A percentile compares a stretch with the other conserved stretches of the same genome.
phyloP scores from a whole-genome alignment of 768 basidiomycete genomes.

The Clitopilus passeckerianus region DNA sequence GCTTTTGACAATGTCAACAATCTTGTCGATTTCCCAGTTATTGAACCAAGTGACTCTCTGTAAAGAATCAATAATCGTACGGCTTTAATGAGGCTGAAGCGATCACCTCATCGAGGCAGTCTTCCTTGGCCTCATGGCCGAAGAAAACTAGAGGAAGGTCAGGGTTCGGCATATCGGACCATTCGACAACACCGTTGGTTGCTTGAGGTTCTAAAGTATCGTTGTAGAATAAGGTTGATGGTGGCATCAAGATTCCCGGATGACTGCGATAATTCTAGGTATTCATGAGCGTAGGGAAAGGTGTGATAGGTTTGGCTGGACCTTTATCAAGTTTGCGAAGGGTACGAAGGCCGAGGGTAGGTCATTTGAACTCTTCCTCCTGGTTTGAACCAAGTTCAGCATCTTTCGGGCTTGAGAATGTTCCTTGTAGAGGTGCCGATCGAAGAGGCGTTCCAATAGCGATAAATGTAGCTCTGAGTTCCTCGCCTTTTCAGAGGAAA shows the following conservation, averaged over 20 bases:
- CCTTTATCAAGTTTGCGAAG: slow-evolving; percentile 41
- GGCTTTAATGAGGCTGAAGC: neutral
- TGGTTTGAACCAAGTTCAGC: neutral
- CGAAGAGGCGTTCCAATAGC: slow-evolving; percentile 42
- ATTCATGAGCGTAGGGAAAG: neutral
- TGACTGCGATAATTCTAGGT: slow-evolving; percentile 44
- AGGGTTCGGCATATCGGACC: slow-evolving; percentile 34
- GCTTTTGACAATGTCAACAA: slow-evolving; percentile 32
- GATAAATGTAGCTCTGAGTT: slow-evolving; percentile 42
- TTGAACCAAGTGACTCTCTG: slow-evolving; percentile 49
- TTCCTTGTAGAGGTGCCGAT: slow-evolving; percentile 32
- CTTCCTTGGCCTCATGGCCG: slow-evolving; percentile 32
- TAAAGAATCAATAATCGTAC: neutral
- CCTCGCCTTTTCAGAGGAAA: slow-evolving; percentile 39
- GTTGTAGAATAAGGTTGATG: slow-evolving; percentile 48
- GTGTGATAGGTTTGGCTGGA: neutral
- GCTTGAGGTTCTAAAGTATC: slow-evolving; percentile 43
- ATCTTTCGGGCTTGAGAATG: slow-evolving; percentile 13
- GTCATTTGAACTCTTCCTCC: neutral
- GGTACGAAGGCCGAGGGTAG: slow-evolving; percentile 18
- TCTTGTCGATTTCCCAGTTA: slow-evolving; percentile 36
- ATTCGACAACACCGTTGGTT: slow-evolving; percentile 32
- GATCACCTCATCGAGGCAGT: slow-evolving; percentile 41
- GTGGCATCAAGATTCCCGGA: slow-evolving; percentile 49
- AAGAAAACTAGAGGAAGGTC: slow-evolving; percentile 40